Evolutionary conservation across 2,329 filamentous ascomycete genomes (phyloP).

Genomic region (Metarhizium sp.): DNA sequence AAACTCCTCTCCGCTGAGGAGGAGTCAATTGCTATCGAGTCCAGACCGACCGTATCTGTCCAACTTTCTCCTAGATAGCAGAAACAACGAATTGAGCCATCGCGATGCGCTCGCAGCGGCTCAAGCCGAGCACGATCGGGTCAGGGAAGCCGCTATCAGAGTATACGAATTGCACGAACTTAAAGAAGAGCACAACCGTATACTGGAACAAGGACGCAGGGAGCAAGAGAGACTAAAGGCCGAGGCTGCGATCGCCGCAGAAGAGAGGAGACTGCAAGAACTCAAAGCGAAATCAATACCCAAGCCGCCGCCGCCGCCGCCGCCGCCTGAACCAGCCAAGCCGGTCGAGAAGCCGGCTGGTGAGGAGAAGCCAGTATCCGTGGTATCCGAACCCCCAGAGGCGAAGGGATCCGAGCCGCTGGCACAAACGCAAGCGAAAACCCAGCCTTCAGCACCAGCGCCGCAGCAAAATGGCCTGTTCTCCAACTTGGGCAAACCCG

Average conservation of each 20-base stretch:
- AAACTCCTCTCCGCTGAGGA: constrained; percentile 31
- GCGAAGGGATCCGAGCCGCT: constrained; percentile 10
- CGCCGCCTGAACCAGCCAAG: constrained; percentile 19
- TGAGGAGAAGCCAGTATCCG: not conserved
- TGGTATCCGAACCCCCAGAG: constrained; percentile 3
- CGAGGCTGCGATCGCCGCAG: constrained; percentile 35
- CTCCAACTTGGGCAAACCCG: constrained; percentile 14
- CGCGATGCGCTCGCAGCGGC: constrained; percentile 57
- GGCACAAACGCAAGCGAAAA: constrained; percentile 3
- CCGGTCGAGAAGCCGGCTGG: not conserved
- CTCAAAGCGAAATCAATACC: constrained; percentile 36
- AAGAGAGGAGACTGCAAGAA: constrained; percentile 38
- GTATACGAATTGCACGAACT: constrained; percentile 39
- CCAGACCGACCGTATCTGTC: constrained; percentile 41
- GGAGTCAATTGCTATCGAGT: constrained; percentile 29
- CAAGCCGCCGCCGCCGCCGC: constrained; percentile 31
- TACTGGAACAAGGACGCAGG: constrained; percentile 33
- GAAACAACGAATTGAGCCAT: constrained; percentile 54
- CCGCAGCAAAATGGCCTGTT: constrained; percentile 13
- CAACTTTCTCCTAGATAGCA: constrained; percentile 51
- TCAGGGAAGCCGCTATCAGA: constrained; percentile 42
- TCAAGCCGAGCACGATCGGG: constrained; percentile 55
- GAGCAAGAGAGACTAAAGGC: constrained; percentile 36
- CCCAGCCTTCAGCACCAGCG: not conserved
- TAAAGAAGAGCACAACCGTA: constrained; percentile 32